These are phyloP conservation scores for Penicillium argentinense DNA, from an alignment of 495 filamentous ascomycete species.

Conservation along the genomic window DNA sequence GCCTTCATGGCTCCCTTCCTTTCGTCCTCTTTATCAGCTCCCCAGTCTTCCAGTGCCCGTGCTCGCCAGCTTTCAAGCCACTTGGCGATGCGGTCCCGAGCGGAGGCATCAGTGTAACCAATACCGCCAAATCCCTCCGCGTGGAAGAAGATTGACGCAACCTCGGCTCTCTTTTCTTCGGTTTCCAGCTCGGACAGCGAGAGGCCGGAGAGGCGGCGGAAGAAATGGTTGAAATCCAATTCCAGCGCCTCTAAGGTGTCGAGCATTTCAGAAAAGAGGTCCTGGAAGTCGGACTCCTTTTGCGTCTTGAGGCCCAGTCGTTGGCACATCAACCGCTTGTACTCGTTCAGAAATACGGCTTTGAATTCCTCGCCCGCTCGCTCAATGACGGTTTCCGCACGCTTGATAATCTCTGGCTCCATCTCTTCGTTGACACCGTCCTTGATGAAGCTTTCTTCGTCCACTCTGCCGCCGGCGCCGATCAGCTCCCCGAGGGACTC, in stretches of 20 bases:
- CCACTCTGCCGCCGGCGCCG: conserved; percentile 66
- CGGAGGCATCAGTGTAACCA: conserved; percentile 57
- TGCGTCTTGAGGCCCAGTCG: conserved; percentile 70
- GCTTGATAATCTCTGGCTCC: conserved; percentile 66
- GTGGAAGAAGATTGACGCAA: conserved; percentile 70
- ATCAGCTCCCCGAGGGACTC: conserved; percentile 90
- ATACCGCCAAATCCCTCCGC: conserved; percentile 58
- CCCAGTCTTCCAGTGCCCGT: conserved; percentile 73
- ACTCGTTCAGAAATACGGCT: conserved; percentile 78
- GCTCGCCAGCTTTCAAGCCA: conserved; percentile 76
- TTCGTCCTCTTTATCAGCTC: conserved; percentile 53
- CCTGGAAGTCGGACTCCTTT: conserved; percentile 71
- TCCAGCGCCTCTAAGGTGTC: conserved; percentile 76
- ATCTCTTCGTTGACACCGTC: conserved; percentile 69
- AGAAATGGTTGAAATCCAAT: conserved; percentile 91
- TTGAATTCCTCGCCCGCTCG: conserved; percentile 82
- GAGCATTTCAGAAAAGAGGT: conserved; percentile 73
- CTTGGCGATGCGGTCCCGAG: conserved; percentile 59
- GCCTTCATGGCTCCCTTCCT: conserved; percentile 72
- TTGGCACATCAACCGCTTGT: conserved; percentile 75
- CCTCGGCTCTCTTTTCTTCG: conserved; percentile 54
- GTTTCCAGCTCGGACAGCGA: conserved; percentile 58
- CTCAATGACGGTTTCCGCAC: conserved; percentile 79
- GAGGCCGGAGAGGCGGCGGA: conserved; percentile 68
- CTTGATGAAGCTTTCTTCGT: conserved; percentile 66